Conservation (phyloP, 768 basidiomycete species). For the Dentipellis fragilis region DNA sequence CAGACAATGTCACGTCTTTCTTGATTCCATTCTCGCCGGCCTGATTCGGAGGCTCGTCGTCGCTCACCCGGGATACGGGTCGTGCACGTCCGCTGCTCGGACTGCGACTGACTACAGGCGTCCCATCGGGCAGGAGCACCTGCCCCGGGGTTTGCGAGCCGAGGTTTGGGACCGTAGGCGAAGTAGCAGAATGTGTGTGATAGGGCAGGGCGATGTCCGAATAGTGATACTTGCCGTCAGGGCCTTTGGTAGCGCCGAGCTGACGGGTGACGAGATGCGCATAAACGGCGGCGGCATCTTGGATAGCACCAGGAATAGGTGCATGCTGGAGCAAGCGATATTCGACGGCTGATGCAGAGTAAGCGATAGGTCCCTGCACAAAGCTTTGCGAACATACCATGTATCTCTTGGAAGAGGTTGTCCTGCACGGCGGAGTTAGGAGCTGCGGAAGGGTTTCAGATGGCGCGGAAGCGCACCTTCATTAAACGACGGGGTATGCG, state of each 20-base stretch:
- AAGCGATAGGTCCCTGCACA: background rate
- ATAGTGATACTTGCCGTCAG: conserved; percentile 16
- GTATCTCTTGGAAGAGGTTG: conserved; percentile 26
- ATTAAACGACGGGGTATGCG: conserved; percentile 37
- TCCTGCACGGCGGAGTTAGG: background rate
- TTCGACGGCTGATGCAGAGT: conserved; percentile 27
- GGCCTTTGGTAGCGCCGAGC: conserved; percentile 9
- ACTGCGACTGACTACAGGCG: background rate
- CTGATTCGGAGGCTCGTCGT: background rate
- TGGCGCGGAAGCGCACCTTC: conserved; percentile 20
- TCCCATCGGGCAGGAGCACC: background rate
- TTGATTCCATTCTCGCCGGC: background rate
- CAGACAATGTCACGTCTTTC: background rate
- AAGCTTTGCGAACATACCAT: conserved; percentile 13
- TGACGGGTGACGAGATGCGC: conserved; percentile 27
- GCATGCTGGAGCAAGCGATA: conserved; percentile 44
- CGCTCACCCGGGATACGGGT: no score
- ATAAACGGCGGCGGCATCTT: conserved; percentile 42
- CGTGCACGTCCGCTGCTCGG: background rate
- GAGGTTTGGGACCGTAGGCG: background rate
- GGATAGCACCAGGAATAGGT: conserved; percentile 42
- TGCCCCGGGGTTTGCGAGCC: background rate
- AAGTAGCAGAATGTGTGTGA: background rate
- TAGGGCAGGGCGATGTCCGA: conserved; percentile 14
- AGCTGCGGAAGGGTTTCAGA: background rate